Conservation (phyloP, 73 alveolate species). For the Paramecium tetraurelia region DNA sequence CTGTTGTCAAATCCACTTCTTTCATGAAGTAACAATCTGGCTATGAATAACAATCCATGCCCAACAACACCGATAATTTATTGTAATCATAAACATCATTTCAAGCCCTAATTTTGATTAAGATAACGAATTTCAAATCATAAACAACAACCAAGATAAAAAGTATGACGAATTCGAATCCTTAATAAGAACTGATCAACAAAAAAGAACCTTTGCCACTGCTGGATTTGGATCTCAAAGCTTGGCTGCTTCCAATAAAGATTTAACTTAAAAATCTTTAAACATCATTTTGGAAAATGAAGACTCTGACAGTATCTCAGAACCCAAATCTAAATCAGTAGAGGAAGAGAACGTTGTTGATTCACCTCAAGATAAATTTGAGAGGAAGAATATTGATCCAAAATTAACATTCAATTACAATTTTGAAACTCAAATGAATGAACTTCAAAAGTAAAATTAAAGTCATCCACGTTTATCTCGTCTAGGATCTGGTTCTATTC, state of each 20-base stretch:
- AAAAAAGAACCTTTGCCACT: conserved; percentile 40
- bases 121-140: not conserved
- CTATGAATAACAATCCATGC: not conserved
- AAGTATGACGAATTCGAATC: not conserved
- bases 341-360: not conserved
- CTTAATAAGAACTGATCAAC: not conserved
- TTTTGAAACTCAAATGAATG: conserved; percentile 8
- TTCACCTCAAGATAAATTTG: not conserved
- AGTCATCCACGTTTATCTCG: not conserved
- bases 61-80: not conserved
- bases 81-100: not conserved
- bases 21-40: conserved; percentile 33
- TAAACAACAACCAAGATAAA: not conserved
- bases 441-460: not conserved
- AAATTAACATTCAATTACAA: conserved; percentile 42
- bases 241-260: not conserved
- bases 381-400: not conserved
- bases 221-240: conserved; percentile 44
- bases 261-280: not conserved
- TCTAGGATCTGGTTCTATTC: not conserved
- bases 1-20: conserved; percentile 11
- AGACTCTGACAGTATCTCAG: not conserved
- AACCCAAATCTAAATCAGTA: not conserved
- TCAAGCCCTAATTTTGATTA: not conserved
- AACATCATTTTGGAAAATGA: not conserved